phyloP scores from a whole-genome alignment of 139 green algal species.

The Closterium sp. region DNA sequence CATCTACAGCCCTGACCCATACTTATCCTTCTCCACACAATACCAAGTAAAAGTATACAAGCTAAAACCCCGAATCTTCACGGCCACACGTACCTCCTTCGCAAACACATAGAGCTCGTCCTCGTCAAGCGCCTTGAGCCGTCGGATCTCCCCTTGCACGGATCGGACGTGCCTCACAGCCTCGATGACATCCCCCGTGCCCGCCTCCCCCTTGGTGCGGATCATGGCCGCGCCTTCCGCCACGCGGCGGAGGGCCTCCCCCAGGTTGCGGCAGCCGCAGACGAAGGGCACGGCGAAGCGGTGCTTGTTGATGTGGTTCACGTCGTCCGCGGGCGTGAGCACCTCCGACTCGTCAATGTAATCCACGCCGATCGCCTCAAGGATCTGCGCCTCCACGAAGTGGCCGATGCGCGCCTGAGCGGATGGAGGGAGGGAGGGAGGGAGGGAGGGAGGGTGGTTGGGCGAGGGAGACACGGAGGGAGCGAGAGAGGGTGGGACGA shows the following conservation, averaged over 20 bases:
- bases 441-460: too few relatives aligned
- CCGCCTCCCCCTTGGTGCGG: slow-evolving; percentile 83
- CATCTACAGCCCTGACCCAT: too few relatives aligned
- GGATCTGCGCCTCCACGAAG: slow-evolving; percentile 98
- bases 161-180: slow-evolving; percentile 91
- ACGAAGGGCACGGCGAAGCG: slow-evolving; percentile 99
- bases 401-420: slow-evolving; percentile 92
- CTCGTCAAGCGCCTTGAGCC: slow-evolving; percentile 96
- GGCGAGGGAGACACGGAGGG: too few relatives aligned
- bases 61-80: too few relatives aligned
- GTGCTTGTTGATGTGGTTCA: slow-evolving; percentile 99
- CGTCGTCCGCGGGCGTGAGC: slow-evolving; percentile 95
- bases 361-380: slow-evolving; percentile 93
- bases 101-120: slow-evolving; percentile 99
- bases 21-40: too few relatives aligned
- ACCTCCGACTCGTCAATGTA: slow-evolving; percentile 99
- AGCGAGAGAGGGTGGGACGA: slow-evolving; percentile 66
- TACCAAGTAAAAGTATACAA: too few relatives aligned
- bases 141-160: slow-evolving; percentile 90
- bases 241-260: slow-evolving; percentile 94
- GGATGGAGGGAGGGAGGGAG: neutral
- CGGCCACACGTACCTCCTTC: slow-evolving; percentile 67
- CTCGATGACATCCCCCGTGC: slow-evolving; percentile 98
- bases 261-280: slow-evolving; percentile 98
- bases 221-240: slow-evolving; percentile 98